Conservation (phyloP, 441 rosid species). For the Corymbia citriodora region DNA sequence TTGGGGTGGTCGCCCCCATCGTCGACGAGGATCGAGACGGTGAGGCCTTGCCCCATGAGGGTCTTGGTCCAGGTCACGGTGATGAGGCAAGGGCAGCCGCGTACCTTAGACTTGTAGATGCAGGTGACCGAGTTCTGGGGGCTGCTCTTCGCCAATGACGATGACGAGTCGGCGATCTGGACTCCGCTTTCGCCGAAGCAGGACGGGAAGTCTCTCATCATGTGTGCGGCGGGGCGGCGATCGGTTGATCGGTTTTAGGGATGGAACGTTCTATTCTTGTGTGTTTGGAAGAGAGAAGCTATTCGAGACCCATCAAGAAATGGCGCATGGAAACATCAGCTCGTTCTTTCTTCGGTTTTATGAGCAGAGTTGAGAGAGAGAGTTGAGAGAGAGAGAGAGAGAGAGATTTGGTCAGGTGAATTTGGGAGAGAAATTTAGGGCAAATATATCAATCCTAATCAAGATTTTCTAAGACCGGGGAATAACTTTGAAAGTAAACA, state of each 20-base stretch:
- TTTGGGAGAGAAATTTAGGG: neutral
- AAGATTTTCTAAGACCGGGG: neutral
- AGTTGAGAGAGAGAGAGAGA: neutral
- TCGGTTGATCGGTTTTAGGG: neutral
- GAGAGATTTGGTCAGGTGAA: neutral
- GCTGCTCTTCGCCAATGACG: slow-evolving; percentile 44
- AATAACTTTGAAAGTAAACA: neutral
- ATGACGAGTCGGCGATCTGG: slow-evolving; percentile 80
- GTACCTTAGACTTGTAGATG: slow-evolving; percentile 58
- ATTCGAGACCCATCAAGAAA: neutral
- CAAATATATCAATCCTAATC: neutral
- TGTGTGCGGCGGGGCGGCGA: neutral
- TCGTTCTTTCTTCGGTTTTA: neutral
- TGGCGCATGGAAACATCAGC: neutral
- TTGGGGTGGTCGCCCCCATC: slow-evolving; percentile 41
- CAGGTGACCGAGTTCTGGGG: slow-evolving; percentile 77
- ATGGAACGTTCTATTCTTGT: neutral
- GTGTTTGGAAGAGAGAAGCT: neutral
- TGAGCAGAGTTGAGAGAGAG: neutral
- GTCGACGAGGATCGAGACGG: slow-evolving; percentile 43
- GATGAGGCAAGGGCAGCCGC: slow-evolving; percentile 54
- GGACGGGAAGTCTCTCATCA: slow-evolving; percentile 95
- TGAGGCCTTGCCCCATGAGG: slow-evolving; percentile 82
- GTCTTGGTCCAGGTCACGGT: slow-evolving; percentile 86
- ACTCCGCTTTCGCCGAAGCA: slow-evolving; percentile 94